Conservation (phyloP, 2,329 filamentous ascomycete genomes). For the Decorospora gaudefroyi region DNA sequence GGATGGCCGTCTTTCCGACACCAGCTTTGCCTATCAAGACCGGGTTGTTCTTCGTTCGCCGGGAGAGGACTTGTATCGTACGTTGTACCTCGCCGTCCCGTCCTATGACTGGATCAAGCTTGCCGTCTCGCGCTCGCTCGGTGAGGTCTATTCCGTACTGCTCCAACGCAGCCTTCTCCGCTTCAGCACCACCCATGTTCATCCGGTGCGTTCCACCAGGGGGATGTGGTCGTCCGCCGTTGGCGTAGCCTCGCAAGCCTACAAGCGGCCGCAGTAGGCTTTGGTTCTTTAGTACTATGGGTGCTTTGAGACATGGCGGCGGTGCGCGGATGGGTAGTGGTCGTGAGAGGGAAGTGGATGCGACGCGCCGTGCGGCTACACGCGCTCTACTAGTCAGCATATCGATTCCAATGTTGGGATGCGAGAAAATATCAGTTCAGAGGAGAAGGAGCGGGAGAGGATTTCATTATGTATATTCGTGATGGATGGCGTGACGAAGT, state of each 20-base stretch:
- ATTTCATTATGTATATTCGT: conserved; percentile 37
- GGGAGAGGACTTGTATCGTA: conserved; percentile 90
- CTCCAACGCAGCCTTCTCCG: conserved; percentile 84
- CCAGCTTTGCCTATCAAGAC: conserved; percentile 91
- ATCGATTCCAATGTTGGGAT: conserved; percentile 13
- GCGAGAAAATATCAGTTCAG: conserved; percentile 4
- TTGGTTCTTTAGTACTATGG: conserved; percentile 10
- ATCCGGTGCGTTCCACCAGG: conserved; percentile 93
- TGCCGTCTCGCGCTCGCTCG: conserved; percentile 79
- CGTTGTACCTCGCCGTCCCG: conserved; percentile 89
- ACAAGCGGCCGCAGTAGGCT: conserved; percentile 45
- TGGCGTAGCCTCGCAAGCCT: conserved; percentile 62
- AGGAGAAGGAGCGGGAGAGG: conserved; percentile 8
- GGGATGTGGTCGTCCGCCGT: conserved; percentile 70
- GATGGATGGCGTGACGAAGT: conserved; percentile 27
- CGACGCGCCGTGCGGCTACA: conserved; percentile 43
- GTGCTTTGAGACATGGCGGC: conserved; percentile 33
- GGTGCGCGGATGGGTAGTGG: conserved; percentile 23
- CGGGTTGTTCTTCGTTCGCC: conserved; percentile 93
- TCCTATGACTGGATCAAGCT: conserved; percentile 94
- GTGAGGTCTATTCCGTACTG: conserved; percentile 92
- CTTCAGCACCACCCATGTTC: conserved; percentile 77
- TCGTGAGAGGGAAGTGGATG: conserved; percentile 22
- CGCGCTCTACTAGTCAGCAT: conserved; percentile 48
- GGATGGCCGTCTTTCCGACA: conserved; percentile 90